Evolutionary conservation across 2,329 filamentous ascomycete species (phyloP), one percentile per base, ranked within the genome.

Genomic region (Colletotrichum sp.): DNA sequence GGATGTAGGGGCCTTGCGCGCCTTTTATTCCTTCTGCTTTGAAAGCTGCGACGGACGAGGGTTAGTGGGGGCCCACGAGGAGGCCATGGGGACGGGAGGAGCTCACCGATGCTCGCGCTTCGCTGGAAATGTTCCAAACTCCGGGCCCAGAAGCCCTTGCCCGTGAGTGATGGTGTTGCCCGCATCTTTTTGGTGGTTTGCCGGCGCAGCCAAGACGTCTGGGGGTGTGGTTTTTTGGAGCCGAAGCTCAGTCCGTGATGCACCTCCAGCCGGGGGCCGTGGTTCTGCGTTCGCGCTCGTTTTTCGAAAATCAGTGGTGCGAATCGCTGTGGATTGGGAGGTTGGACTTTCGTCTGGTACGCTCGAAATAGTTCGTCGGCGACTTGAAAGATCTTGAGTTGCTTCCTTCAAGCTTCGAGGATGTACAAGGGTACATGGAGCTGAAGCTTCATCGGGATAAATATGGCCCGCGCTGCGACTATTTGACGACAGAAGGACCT

Each of bases 11-110:
- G 29, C 89, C 90, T 2, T 87, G 88, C 29, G 93, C 90, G 31
- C 88, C 89, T 77, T 90, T 91, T 78, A 95, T 87, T 64, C 89
- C 92, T 83, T 96, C 93, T 77, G 93, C 87, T 66, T 89, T 93
- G 76, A 94, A 82, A 47, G 90, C 94, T 95, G 80, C 66, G 74
- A 59, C 38, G 3, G 21, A 7, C 6, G 12, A 16, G 6, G n/a
- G 9, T 73, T 16, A 70, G 59, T 29, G 16, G 16, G 16, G 8
- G 43, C n/a, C 6, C 18, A 58, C 5, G 8, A 12, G 13, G 27
- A 38, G 29, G 16, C 24, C 7, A 29, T 8, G 21, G 21, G 6
- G 12, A 5, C 9, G 15, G 24, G 16, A 34, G 12, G 11, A 51
- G 12, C 82, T 9, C 83, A 92, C 90, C 88, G 77, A 92, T 89